Conservation (phyloP, 2,329 filamentous ascomycete genomes). For the Aspergillus fructus region DNA sequence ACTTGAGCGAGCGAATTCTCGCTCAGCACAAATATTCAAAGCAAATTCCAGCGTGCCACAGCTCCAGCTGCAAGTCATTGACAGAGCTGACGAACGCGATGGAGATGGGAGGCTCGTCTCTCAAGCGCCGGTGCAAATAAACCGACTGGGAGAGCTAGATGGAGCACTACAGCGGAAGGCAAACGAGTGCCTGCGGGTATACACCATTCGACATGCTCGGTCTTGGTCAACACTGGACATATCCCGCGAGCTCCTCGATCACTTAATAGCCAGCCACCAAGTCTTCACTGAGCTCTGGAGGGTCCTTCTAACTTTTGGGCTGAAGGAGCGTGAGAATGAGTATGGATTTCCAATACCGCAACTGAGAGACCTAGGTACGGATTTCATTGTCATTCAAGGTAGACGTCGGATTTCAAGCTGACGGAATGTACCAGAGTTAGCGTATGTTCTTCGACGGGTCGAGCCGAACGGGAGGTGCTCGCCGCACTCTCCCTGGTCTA, state of each 20-base stretch:
- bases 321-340: conserved; percentile 12
- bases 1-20: neutral
- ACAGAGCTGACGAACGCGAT: neutral
- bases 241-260: conserved; percentile 11
- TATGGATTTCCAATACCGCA: conserved; percentile 13
- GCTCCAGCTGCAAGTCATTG: neutral
- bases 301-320: conserved; percentile 11
- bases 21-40: neutral
- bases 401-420: too few species aligned
- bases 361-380: conserved; percentile 4
- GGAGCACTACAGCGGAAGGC: neutral
- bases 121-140: neutral
- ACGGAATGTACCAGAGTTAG: neutral
- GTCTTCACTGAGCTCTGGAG: conserved; percentile 14
- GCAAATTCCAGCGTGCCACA: neutral
- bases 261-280: conserved; percentile 2
- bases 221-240: conserved; percentile 17
- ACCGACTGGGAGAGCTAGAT: neutral
- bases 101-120: neutral
- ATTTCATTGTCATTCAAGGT: neutral
- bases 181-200: conserved; percentile 5
- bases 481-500: conserved; percentile 13
- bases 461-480: conserved; percentile 9
- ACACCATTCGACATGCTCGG: conserved; percentile 10
- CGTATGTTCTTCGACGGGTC: conserved; percentile 16